Percentiles rank a stretch among this genome's conserved stretches.
phyloP scores from a whole-genome alignment of 306 rosid genomes.

The Begonia loranthoides region DNA sequence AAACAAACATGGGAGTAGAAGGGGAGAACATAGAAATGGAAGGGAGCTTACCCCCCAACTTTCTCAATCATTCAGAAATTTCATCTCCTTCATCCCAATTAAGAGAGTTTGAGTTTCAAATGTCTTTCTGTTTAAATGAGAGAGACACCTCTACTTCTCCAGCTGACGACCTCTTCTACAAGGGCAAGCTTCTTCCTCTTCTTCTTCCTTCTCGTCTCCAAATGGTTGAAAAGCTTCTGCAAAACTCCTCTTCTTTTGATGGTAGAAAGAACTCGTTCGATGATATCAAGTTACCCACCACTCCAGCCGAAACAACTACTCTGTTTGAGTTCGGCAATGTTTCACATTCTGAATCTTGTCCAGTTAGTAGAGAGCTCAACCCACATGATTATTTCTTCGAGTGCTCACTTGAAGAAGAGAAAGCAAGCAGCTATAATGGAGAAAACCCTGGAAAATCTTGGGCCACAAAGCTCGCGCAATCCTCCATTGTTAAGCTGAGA shows the following conservation, averaged over 20 bases:
- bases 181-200: constrained; percentile 95
- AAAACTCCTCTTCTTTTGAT: constrained; percentile 30
- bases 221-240: constrained; percentile 74
- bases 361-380: constrained; percentile 60
- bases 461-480: constrained; percentile 64
- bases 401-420: constrained; percentile 3
- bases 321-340: constrained; percentile 83
- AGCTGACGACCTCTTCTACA: constrained; percentile 99
- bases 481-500: constrained; percentile 57
- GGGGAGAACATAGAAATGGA: constrained; percentile 95
- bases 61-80: constrained; percentile 27
- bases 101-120: constrained; percentile 95
- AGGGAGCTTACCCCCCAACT: constrained; percentile 44
- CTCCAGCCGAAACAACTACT: constrained; percentile 31
- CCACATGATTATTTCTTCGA: constrained; percentile 41
- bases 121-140: constrained; percentile 50
- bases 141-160: constrained; percentile 59
- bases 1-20: constrained; percentile 35
- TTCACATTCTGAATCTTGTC: constrained; percentile 64
- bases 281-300: constrained; percentile 68
- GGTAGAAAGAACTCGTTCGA: constrained; percentile 26
- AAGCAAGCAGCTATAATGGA: constrained; percentile 15
- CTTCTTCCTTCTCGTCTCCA: constrained; percentile 85
- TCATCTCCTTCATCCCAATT: constrained; percentile 24
- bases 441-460: constrained; percentile 52